Evolutionary conservation across 768 basidiomycete genomes (phyloP).

Genomic region (Boletales sp.): DNA sequence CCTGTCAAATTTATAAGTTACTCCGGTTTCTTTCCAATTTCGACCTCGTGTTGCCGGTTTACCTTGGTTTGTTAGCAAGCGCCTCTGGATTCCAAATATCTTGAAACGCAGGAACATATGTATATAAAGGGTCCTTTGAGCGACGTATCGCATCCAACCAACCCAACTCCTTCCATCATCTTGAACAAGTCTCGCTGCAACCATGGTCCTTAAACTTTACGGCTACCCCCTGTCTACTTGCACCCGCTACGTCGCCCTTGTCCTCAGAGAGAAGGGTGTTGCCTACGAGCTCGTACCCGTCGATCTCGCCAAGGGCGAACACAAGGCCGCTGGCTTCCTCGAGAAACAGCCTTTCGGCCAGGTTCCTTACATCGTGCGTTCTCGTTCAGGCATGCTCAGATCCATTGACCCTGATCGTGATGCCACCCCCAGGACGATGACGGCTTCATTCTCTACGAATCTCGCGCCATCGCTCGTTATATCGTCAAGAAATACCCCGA

Average conservation of each 20-base stretch:
- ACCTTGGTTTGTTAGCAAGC: too few species aligned
- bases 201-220: conserved; percentile 37
- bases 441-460: conserved; percentile 60
- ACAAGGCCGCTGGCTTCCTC: conserved; percentile 34
- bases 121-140: conserved; percentile 3
- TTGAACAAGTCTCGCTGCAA: neutral
- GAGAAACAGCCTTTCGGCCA: conserved; percentile 57
- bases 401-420: neutral
- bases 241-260: conserved; percentile 47
- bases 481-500: conserved; percentile 50
- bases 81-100: too few species aligned
- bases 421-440: conserved; percentile 46
- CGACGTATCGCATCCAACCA: neutral
- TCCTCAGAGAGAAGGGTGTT: conserved; percentile 54
- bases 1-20: too few species aligned
- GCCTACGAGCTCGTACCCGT: conserved; percentile 49
- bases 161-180: neutral
- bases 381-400: neutral
- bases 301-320: conserved; percentile 40
- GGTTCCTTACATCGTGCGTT: conserved; percentile 42
- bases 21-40: too few species aligned
- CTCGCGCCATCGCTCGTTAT: conserved; percentile 60
- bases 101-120: too few species aligned
- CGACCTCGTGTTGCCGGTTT: too few species aligned
- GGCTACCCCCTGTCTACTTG: conserved; percentile 39